phyloP scores from a whole-genome alignment of 192 early-diverging fungal species.

The Podila epicladia region DNA sequence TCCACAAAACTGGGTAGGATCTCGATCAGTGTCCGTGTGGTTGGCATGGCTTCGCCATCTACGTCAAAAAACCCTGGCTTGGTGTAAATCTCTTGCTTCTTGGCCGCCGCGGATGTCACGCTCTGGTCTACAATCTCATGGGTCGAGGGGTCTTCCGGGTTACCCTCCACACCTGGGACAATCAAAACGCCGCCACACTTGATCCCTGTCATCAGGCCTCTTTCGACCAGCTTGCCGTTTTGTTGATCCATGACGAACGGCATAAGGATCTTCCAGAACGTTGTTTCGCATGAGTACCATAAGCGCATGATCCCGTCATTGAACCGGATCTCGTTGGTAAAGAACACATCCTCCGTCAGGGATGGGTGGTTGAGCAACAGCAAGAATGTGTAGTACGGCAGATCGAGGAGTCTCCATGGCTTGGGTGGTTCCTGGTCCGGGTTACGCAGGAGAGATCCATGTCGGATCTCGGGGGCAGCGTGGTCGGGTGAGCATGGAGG shows the following conservation, averaged over 20 bases:
- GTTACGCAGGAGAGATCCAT: constrained; percentile 9
- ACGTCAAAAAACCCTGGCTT: constrained; percentile 38
- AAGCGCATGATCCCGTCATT: constrained; percentile 47
- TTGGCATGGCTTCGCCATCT: constrained; percentile 46
- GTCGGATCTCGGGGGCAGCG: neutral
- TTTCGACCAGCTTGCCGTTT: constrained; percentile 36
- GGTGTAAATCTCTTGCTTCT: constrained; percentile 9
- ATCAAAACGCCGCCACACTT: constrained; percentile 38
- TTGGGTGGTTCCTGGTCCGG: constrained; percentile 7
- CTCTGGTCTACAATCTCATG: constrained; percentile 14
- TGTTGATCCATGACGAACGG: constrained; percentile 36
- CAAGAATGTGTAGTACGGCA: constrained; percentile 36
- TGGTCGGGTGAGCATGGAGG: constrained; percentile 5
- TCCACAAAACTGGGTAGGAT: constrained; percentile 35
- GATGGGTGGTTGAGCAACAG: constrained; percentile 21
- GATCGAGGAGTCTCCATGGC: constrained; percentile 30
- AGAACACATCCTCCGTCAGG: constrained; percentile 17
- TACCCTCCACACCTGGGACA: constrained; percentile 30
- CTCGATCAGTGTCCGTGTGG: constrained; percentile 36
- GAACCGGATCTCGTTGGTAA: constrained; percentile 29
- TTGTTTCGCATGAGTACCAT: constrained; percentile 38
- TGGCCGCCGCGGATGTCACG: constrained; percentile 8
- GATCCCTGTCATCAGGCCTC: constrained; percentile 25
- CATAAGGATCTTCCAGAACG: constrained; percentile 22
- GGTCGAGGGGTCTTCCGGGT: constrained; percentile 17